phyloP scores from a whole-genome alignment of 257 asterid species.

The Paulownia fortunei region DNA sequence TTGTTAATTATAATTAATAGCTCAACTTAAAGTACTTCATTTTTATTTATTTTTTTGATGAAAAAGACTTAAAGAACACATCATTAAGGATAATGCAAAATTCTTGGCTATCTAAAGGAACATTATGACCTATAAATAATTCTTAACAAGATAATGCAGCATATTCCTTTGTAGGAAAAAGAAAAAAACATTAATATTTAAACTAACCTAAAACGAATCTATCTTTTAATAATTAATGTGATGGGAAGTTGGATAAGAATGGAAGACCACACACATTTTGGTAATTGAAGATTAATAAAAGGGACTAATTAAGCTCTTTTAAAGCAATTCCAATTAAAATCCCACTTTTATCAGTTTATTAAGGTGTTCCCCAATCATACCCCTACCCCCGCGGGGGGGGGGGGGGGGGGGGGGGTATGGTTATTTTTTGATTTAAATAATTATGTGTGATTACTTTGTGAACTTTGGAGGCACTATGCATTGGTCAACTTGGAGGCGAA shows the following conservation, averaged over 20 bases:
- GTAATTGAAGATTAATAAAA: neutral
- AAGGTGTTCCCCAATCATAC: too few species aligned
- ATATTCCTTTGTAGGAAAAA: constrained; percentile 16
- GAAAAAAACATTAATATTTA: neutral
- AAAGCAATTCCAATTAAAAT: neutral
- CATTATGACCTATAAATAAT: constrained; percentile 2
- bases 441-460: neutral
- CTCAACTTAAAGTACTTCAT: neutral
- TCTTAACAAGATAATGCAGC: constrained; percentile 29
- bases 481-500: constrained; percentile 32
- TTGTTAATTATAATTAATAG: too few species aligned
- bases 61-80: neutral
- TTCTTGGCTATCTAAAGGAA: constrained; percentile 34
- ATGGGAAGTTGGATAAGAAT: neutral
- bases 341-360: neutral
- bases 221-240: constrained; percentile 20
- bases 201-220: constrained; percentile 37
- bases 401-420: too few species aligned
- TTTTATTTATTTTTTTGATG: neutral
- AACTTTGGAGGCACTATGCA: constrained; percentile 15
- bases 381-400: too few species aligned
- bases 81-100: constrained; percentile 5
- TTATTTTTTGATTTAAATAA: neutral
- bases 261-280: neutral
- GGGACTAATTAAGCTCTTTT: neutral